Evolutionary conservation across 129 eudicot species (phyloP), one percentile per base, ranked within the genome.

Genomic region (Oenanthe sinensis): DNA sequence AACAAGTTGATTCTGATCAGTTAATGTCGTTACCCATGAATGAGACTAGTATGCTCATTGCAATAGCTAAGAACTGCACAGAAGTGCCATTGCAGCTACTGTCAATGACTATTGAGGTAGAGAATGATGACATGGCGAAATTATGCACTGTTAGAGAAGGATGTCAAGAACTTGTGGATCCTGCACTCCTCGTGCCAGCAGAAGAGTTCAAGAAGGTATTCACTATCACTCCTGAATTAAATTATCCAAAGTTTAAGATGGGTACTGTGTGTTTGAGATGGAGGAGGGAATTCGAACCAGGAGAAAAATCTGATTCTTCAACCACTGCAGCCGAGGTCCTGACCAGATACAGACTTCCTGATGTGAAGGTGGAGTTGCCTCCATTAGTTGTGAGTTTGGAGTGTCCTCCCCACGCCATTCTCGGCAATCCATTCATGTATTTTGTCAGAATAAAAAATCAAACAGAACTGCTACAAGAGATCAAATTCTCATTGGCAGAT

Each of bases 201-300:
- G 97, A 89, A 78, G 96, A 90, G 84, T 92, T 92, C 46, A 95
- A 90, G 85, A 92, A 92, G 81, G 91, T 90, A 50, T 95, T 95
- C 77, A 49, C 90, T 0, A 79, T 95, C 62, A 86, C 81, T 79
- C 97, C 99, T 4, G 88, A 80, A 45, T 81, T 62, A 12, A 83
- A 81, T 36, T 30, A 62, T 13, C 73, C 87, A 13, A 87, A 85
- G 47, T 81, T 92, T 19, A 89, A 83, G 72, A 82, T 86, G 36
- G 99, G 99, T 50, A 86, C 89, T 3, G 83, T 95, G 45, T 84
- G 84, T 84, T 81, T 95, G 77, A 92, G 78, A 87, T 95, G 99
- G 97, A 86, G 84, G 68, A 84, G 99, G 77, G 88, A 87, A 83
- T 80, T 72, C 0, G 75, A 71, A 39, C 67, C 79, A 12, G 79